Base-by-base conservation (phyloP, 2,329 filamentous ascomycete species). In the Fusarium sp. region DNA sequence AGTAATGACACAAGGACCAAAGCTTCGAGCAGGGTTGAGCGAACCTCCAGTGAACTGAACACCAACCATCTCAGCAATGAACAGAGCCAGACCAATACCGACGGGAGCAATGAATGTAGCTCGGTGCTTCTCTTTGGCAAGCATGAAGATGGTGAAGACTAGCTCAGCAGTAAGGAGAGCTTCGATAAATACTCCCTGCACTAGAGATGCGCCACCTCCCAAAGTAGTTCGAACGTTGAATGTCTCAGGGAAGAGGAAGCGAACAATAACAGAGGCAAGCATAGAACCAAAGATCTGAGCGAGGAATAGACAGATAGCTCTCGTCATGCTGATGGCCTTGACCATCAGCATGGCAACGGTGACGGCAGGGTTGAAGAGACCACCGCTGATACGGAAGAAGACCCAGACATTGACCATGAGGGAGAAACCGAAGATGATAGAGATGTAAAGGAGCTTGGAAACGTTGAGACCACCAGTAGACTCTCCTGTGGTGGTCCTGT, bases 261-360 rank as follows among this genome's bases (percentile, higher is more conserved):
- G 71, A 4, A 84, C 82, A 9, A 84, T 73, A 8, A 80, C 80
- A 2, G 84, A 80, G 4, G 83, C 81, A 24, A 78, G 55, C 64
- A 79, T 86, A 2, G 82, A 83, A 1, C 78, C 87, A 2, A 84
- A 66, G 10, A 89, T 75, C 72, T 89, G 87, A 2, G 86, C 81
- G 5, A 80, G 69, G 59, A 87, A 81, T n/a, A 88, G 75, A 6
- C 84, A 78, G 0, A 81, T 53, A 6, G 82, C 84, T 7, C 87
- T 84, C 2, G 82, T 48, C 15, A 81, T 75, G 8, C 78, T 78
- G 33, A 89, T 80, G 4, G 82, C 85, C 20, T 83, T 83, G 33
- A 85, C 82, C 18, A 88, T 78, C 22, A 82, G 78, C 58, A 88
- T 83, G 4, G 83, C 86, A 2, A 89, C 77, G 0, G 87, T 88